Evolutionary conservation across 495 filamentous ascomycete genomes (phyloP).

Genomic region (Aspergillus wentii): DNA sequence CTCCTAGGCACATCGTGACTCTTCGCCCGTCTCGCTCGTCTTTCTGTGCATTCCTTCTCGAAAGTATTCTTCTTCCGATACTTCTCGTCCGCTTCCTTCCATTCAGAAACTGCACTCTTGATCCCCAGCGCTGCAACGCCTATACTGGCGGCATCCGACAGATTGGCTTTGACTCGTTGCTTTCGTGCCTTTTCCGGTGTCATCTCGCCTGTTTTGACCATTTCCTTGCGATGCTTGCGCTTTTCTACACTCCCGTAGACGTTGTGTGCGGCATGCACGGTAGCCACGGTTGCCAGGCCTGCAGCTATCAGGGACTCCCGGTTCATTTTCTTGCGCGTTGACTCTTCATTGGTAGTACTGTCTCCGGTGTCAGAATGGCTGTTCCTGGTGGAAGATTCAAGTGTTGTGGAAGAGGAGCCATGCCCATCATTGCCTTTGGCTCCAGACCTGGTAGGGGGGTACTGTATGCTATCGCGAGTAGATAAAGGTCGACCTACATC

Average conservation of each 20-base stretch:
- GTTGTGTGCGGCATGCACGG: constrained; percentile 80
- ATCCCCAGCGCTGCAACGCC: constrained; percentile 84
- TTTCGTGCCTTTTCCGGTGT: constrained; percentile 69
- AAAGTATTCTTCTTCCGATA: constrained; percentile 50
- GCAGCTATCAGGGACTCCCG: constrained; percentile 80
- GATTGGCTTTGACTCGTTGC: constrained; percentile 64
- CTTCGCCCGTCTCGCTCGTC: constrained; percentile 3
- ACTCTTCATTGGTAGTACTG: constrained; percentile 75
- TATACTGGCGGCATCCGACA: constrained; percentile 71
- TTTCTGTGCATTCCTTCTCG: constrained; percentile 35
- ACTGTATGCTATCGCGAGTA: constrained; percentile 1
- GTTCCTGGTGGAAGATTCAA: constrained; percentile 31
- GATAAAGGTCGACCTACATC: constrained; percentile 44
- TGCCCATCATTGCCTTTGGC: constrained; percentile 11
- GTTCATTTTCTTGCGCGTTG: constrained; percentile 69
- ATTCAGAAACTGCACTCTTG: constrained; percentile 74
- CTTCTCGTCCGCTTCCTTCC: constrained; percentile 62
- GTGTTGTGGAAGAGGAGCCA: constrained; percentile 11
- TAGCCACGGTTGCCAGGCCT: constrained; percentile 80
- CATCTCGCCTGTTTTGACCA: constrained; percentile 70
- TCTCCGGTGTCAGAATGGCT: constrained; percentile 60
- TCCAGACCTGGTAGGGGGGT: constrained; percentile 6
- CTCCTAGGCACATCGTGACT: constrained; percentile 5
- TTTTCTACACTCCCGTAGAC: constrained; percentile 74
- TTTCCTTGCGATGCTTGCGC: constrained; percentile 62